Base-by-base conservation (phyloP, 1,139 yeast genomes). In the Meyerozyma smithsonii region DNA sequence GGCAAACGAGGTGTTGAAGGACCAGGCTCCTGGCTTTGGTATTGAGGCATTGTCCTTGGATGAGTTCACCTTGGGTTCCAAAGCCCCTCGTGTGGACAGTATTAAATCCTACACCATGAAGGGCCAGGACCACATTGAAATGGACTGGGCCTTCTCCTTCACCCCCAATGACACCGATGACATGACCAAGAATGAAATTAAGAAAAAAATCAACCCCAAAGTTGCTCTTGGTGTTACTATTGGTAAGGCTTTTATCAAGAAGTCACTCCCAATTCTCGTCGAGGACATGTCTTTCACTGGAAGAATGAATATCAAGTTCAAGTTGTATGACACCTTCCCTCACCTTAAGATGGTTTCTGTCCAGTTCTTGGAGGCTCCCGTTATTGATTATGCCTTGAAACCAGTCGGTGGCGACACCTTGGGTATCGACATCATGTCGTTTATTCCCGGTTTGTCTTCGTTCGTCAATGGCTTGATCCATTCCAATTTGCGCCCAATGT, bases 341-440 rank as follows among this genome's bases (percentile, higher is more conserved):
- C 88, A 84, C 50, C 81, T 85, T 41, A 81, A 80, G 48, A 63
- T 77, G 54, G 86, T 84, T 15, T 79, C 87, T 11, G 66, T 84
- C 41, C 84, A 81, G 49, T 78, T 85, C 52, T 66, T 84, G 54
- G 92, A 84, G 58, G 84, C 90, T 19, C 92, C 94, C 32, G 69
- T 73, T 17, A 82, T 84, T 54, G 90, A 82, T 56, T 84, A 84
- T 57, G 82, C 81, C 16, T 74, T 85, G 64, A 84, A 84, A 55
- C 95, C 95, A n/a, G 84, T 84, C 41, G 92, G 92, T 58, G 94
- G 94, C 63, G 90, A 84, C 56, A 81, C 89, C 14, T 72, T 84
- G 45, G 95, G 95, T 46, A 58, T 85, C 40, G 95, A 85, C 64
- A 77, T 85, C 47, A 85, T 85, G 94, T 80, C 90, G 1, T 72